Evolutionary conservation across 2,329 filamentous ascomycete species (phyloP), one percentile per base, ranked within the genome.

Genomic region (Aspergillus pseudonomiae): DNA sequence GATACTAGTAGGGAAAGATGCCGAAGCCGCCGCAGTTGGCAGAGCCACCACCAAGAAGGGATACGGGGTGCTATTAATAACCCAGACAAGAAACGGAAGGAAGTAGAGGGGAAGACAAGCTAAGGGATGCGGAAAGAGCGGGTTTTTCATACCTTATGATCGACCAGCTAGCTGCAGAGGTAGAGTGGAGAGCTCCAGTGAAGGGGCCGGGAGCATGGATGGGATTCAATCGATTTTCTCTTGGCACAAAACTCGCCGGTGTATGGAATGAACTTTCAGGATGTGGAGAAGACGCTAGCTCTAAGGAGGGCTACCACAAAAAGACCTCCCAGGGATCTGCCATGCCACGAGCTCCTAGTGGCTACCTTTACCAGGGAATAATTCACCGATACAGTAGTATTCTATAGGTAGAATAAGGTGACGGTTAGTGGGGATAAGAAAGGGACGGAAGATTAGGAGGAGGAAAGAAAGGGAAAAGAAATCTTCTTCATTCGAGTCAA

Each of bases 381-480:
- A 41, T n/a, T 41, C 19, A 19, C 39, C 19, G 19, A 9, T 19
- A 41, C 39, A n/a, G 34, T 41, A 41, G 7, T 41, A 41, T 10
- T 19, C n/a, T 16, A 41, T 19, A 41, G 39, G 19, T n/a, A n/a
- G 39, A 4, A 16, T n/a, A n/a, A 3, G 39, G 19, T 9, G 39
- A 41, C 39, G 19, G 16, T 41, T 41, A 2, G 39, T n/a, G n/a
- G 19, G 39, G 39, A n/a, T 9, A 41, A 41, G 30, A 41, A 14
- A 26, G n/a, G 26, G n/a, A 57, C 24, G 56, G 41, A 59, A 48
- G 52, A 48, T 56, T 57, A 57, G 39, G 60, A 41, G 39, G 56
- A 50, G 19, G 36, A 52, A 30, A 16, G 48, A 62, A 48, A 39
- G 55, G 60, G 34, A 57, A n/a, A 26, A 60, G 36, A 54, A 45